Evolutionary conservation across 2,329 filamentous ascomycete genomes (phyloP).

Genomic region (Neodidymelliopsis sp.): DNA sequence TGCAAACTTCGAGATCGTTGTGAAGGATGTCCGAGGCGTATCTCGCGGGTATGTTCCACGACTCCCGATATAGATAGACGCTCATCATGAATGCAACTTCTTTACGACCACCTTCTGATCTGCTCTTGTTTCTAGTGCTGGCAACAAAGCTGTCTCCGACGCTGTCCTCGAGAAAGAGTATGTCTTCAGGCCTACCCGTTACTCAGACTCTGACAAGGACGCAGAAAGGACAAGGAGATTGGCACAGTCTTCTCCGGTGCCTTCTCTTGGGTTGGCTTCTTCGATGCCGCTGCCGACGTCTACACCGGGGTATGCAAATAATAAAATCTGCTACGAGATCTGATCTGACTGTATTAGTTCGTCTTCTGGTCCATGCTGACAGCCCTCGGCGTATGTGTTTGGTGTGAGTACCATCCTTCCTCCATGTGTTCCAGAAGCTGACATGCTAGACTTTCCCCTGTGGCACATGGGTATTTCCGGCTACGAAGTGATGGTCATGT

Average conservation of each 20-base stretch:
- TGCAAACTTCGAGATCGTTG: conserved; percentile 81
- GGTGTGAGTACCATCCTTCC: conserved; percentile 71
- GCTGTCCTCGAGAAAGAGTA: conserved; percentile 75
- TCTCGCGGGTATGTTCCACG: conserved; percentile 98
- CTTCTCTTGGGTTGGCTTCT: conserved; percentile 76
- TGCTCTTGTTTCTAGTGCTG: conserved; percentile 51
- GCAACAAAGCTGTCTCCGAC: conserved; percentile 54
- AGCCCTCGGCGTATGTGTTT: conserved; percentile 85
- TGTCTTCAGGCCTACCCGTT: conserved; percentile 42
- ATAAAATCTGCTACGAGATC: background rate
- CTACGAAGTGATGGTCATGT: conserved; percentile 89
- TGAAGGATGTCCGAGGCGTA: conserved; percentile 86
- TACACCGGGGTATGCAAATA: conserved; percentile 79
- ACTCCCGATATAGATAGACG: conserved; percentile 83
- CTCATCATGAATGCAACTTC: conserved; percentile 47
- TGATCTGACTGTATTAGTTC: conserved; percentile 64
- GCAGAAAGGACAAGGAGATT: conserved; percentile 77
- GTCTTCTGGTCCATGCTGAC: conserved; percentile 96
- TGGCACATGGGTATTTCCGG: conserved; percentile 99
- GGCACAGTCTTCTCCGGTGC: conserved; percentile 72
- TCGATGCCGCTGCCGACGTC: conserved; percentile 86
- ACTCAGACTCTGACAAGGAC: conserved; percentile 29
- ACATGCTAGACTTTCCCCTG: conserved; percentile 79
- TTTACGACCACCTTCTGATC: conserved; percentile 47
- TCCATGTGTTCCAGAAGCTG: conserved; percentile 12